phyloP scores from a whole-genome alignment of 306 rosid species.

The Astragalus glycyphyllos region DNA sequence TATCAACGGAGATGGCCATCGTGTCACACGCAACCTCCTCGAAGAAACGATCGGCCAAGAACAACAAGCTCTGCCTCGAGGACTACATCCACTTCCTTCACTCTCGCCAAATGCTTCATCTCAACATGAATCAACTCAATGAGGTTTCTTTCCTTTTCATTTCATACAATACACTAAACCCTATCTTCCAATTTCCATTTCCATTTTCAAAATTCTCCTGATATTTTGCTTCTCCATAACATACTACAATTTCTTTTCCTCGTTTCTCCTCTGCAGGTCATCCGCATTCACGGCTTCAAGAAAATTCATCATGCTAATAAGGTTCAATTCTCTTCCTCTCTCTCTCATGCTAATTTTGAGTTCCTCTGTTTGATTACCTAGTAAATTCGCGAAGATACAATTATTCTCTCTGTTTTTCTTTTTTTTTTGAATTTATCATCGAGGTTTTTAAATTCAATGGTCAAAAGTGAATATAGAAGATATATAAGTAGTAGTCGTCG shows the following conservation, averaged over 20 bases:
- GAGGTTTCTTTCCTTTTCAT: conserved; percentile 50
- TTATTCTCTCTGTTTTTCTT: conserved; percentile 10
- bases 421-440: background rate
- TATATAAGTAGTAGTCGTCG: background rate
- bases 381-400: background rate
- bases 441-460: conserved; percentile 7
- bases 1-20: conserved; percentile 26
- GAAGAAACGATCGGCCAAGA: conserved; percentile 37
- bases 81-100: conserved; percentile 58
- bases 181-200: background rate
- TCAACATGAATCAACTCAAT: conserved; percentile 55
- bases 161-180: background rate
- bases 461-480: background rate
- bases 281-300: conserved; percentile 77
- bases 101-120: conserved; percentile 47
- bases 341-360: background rate
- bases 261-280: conserved; percentile 48
- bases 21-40: conserved; percentile 41
- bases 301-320: conserved; percentile 54
- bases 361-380: background rate
- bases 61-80: conserved; percentile 51
- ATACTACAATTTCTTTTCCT: background rate
- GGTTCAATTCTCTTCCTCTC: conserved; percentile 45
- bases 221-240: background rate
- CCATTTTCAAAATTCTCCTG: background rate